These are phyloP conservation scores for Penicillium goetzii DNA, from an alignment of 495 filamentous ascomycete species.

Conservation along the genomic window DNA sequence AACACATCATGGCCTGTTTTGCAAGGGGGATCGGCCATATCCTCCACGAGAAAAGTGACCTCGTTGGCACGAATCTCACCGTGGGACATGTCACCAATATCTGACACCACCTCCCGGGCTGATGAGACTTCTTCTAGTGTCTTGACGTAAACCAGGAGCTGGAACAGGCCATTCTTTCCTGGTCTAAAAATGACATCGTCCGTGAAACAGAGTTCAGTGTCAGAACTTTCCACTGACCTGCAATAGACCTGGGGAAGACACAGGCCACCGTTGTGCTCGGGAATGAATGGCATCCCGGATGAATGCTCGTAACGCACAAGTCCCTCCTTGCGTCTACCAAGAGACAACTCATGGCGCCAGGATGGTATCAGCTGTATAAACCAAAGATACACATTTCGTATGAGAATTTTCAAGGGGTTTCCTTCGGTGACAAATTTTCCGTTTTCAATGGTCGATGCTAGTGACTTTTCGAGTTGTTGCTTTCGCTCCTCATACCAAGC, in stretches of 20 bases:
- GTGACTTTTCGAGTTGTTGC: slow-evolving; percentile 41
- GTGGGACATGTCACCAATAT: slow-evolving; percentile 21
- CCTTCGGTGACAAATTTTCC: slow-evolving; percentile 37
- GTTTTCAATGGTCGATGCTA: slow-evolving; percentile 41
- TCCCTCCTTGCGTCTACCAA: slow-evolving; percentile 34
- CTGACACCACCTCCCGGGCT: slow-evolving; percentile 10
- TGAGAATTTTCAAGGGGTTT: slow-evolving; percentile 32
- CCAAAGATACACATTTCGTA: slow-evolving; percentile 40
- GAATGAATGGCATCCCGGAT: slow-evolving; percentile 39
- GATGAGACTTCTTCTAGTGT: slow-evolving; percentile 9
- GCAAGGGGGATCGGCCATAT: not conserved
- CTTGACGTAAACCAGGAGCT: slow-evolving; percentile 32
- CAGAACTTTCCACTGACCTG: not conserved
- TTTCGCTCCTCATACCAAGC: slow-evolving; percentile 45
- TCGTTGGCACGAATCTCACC: slow-evolving; percentile 23
- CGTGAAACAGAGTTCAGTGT: slow-evolving; percentile 22
- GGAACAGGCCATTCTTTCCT: slow-evolving; percentile 27
- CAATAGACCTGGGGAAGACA: slow-evolving; percentile 43
- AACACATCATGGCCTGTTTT: slow-evolving; percentile 10
- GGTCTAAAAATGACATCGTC: slow-evolving; percentile 34
- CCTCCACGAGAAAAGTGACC: slow-evolving; percentile 26
- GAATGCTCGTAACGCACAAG: slow-evolving; percentile 33
- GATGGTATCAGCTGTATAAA: slow-evolving; percentile 34
- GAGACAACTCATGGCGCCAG: slow-evolving; percentile 34
- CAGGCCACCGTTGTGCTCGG: slow-evolving; percentile 30